phyloP scores from a whole-genome alignment of 2,329 filamentous ascomycete genomes.

The Plenodomus tracheiphilus region DNA sequence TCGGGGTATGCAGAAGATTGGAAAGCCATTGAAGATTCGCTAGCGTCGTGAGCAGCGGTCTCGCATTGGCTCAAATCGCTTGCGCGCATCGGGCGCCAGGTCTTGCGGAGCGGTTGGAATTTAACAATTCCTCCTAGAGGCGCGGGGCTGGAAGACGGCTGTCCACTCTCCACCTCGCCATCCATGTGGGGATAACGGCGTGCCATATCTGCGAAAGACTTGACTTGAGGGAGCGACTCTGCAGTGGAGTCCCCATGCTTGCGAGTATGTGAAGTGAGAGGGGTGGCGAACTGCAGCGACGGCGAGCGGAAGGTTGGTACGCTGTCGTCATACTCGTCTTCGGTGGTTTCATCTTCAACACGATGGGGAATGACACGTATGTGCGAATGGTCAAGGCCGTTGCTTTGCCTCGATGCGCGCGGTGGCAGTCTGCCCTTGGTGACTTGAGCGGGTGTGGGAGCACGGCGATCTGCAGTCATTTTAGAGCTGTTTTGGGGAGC shows the following conservation, averaged over 20 bases:
- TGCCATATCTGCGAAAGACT: slow-evolving; percentile 38
- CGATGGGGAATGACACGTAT: slow-evolving; percentile 26
- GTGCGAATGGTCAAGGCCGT: slow-evolving; percentile 20
- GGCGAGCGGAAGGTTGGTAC: slow-evolving; percentile 14
- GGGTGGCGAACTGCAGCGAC: slow-evolving; percentile 12
- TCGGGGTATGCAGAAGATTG: background rate
- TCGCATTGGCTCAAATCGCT: slow-evolving; percentile 18
- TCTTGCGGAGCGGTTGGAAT: slow-evolving; percentile 24
- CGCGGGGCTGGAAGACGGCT: slow-evolving; percentile 15
- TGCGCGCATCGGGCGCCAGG: slow-evolving; percentile 29
- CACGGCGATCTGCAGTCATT: slow-evolving; percentile 20
- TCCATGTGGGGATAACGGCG: slow-evolving; percentile 20
- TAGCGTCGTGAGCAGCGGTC: slow-evolving; percentile 2
- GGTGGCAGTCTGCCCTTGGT: slow-evolving; percentile 19
- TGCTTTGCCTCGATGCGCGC: slow-evolving; percentile 12
- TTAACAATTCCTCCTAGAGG: slow-evolving; percentile 25
- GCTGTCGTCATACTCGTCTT: slow-evolving; percentile 8
- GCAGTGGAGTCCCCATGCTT: background rate
- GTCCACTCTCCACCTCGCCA: slow-evolving; percentile 12
- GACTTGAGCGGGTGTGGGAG: slow-evolving; percentile 12
- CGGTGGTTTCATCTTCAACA: background rate
- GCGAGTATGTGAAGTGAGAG: slow-evolving; percentile 1
- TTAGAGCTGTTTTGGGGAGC: background rate
- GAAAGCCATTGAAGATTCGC: background rate
- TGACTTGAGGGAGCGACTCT: slow-evolving; percentile 3